Base-by-base conservation (phyloP, 192 early-diverging fungal genomes). In the Lobosporangium transversale region DNA sequence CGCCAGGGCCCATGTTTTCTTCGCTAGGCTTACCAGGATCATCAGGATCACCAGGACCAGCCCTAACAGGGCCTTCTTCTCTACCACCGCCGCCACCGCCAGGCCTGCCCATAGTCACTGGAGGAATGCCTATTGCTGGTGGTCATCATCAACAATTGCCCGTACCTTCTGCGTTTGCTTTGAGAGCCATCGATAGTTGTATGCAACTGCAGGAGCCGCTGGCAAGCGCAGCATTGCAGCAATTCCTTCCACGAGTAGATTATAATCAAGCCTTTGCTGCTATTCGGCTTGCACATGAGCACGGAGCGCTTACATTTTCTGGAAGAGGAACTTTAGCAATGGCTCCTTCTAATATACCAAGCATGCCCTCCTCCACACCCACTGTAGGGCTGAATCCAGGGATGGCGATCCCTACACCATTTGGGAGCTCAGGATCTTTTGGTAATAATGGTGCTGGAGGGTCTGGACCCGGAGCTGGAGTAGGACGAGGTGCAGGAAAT, bases 201-300 rank as follows among this genome's bases (percentile, higher is more conserved):
- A 62, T 67, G 24, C 73, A 57, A 43, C 12, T 76, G 36, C 51
- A 76, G 24, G 73, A 76, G 6, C 65, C 53, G 7, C 48, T 76
- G 31, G 73, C 73, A 3, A 43, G 47, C 1, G 64, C 53, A 21
- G 52, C 48, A 1, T 20, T 76, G 30, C 65, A 76, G 14, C 73
- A 76, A 27, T 76, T 76, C 31, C 31, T 76, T 4, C 73, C 73
- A 18, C 45, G 48, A 47, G 62, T 76, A 23, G 73, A 76, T 14
- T 67, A 76, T 23, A 47, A 4, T n/a, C 64, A 62, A 11, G 62
- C 58, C 3, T 76, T 67, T 31, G 43, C 43, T 12, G 53, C 59
- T 5, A 76, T 76, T 29, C 58, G 65, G 4, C 7, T 53, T 18
- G 73, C 73, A 17, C 48, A 76, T 35, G 73, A 76, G 7, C 58